Evolutionary conservation across 441 rosid species (phyloP).

Genomic region (Macaranga tanarius): DNA sequence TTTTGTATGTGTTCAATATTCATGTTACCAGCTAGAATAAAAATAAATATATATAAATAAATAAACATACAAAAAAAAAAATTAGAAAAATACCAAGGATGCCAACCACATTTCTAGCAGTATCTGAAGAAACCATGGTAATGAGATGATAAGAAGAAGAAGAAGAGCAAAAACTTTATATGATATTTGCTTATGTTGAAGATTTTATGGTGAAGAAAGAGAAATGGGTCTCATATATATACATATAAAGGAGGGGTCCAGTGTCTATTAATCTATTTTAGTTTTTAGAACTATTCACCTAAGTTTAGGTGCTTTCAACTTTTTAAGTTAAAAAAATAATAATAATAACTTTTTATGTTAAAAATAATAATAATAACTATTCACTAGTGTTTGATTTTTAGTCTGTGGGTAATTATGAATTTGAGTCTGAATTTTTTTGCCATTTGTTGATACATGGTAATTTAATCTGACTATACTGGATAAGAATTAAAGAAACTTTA

Average conservation of each 20-base stretch:
- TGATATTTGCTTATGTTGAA: neutral
- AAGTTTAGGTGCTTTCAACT: no score
- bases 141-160: neutral
- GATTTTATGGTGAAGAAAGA: neutral
- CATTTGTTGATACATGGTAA: neutral
- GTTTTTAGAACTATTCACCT: no score
- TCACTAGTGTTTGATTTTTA: neutral
- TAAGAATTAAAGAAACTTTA: neutral
- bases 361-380: no score
- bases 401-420: neutral
- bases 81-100: slow-evolving; percentile 35
- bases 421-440: neutral
- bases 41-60: no score
- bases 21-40: neutral
- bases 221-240: neutral
- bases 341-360: no score
- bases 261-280: neutral
- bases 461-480: neutral
- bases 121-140: slow-evolving; percentile 46
- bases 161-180: neutral
- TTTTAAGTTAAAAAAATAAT: no score
- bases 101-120: slow-evolving; percentile 50
- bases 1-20: no score
- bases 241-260: neutral
- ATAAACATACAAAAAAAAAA: neutral